Conservation (phyloP, 176 grass and related monocot species). For the Rhipidocladum racemiflorum region DNA sequence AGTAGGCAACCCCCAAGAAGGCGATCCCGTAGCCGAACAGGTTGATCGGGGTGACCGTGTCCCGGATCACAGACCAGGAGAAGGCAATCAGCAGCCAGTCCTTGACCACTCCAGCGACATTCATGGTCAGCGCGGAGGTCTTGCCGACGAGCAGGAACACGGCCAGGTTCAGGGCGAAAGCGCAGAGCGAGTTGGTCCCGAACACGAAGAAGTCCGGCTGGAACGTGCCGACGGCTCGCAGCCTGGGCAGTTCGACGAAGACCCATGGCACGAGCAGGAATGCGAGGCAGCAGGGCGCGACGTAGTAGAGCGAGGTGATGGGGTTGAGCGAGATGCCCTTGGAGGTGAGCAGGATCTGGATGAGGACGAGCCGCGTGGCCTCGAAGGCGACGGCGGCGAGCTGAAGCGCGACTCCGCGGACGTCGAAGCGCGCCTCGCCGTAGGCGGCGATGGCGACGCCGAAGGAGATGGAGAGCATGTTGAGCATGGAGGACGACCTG, state of each 20-base stretch:
- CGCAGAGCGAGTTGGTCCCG: conserved; percentile 84
- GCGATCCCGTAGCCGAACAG: conserved; percentile 86
- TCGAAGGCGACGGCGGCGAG: conserved; percentile 83
- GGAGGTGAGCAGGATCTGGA: conserved; percentile 97
- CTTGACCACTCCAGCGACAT: conserved; percentile 90
- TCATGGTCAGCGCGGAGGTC: conserved; percentile 97
- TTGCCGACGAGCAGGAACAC: conserved; percentile 94
- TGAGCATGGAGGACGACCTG: conserved; percentile 63
- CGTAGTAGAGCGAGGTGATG: conserved; percentile 93
- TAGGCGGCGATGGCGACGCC: conserved; percentile 94
- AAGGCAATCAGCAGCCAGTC: conserved; percentile 96
- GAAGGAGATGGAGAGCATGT: conserved; percentile 99
- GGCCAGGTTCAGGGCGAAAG: conserved; percentile 89
- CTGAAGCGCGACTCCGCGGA: conserved; percentile 73
- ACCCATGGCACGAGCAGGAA: conserved; percentile 81
- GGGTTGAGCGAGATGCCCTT: conserved; percentile 95
- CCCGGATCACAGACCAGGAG: conserved; percentile 95
- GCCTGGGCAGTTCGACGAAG: conserved; percentile 77
- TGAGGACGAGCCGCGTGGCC: conserved; percentile 87
- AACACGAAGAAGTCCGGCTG: conserved; percentile 79
- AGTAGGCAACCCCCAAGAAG: conserved; percentile 83
- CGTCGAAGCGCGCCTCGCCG: conserved; percentile 81
- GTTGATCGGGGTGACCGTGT: conserved; percentile 83
- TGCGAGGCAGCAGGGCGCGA: conserved; percentile 78
- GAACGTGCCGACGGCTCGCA: conserved; percentile 53